These are phyloP conservation scores for Marasmius oreades DNA, from an alignment of 1,284 basidiomycete species.

Conservation along the genomic window DNA sequence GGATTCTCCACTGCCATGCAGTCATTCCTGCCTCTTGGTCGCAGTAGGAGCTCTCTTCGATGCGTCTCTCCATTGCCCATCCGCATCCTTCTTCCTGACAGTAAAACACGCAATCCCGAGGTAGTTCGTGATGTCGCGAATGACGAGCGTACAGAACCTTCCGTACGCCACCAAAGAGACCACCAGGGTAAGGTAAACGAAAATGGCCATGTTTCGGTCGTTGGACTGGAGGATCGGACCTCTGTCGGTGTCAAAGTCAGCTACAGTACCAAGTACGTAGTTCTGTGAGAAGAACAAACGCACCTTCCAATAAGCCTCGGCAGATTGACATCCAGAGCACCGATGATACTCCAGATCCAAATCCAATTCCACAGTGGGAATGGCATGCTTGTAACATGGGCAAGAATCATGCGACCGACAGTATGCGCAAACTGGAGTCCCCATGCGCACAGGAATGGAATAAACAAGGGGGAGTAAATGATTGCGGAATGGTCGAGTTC, in stretches of 20 bases:
- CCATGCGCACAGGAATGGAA: constrained; percentile 91
- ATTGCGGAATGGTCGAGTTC: constrained; percentile 44
- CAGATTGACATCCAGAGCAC: constrained; percentile 82
- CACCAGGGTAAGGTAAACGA: constrained; percentile 67
- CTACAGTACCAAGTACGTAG: constrained; percentile 1
- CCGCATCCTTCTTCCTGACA: constrained; percentile 75
- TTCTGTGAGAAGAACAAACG: constrained; percentile 26
- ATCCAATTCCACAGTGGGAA: constrained; percentile 90
- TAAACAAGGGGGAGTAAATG: constrained; percentile 63
- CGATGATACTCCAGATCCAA: constrained; percentile 80
- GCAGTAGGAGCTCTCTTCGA: background rate
- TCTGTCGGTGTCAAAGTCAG: constrained; percentile 29
- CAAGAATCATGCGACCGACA: constrained; percentile 90
- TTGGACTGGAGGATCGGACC: constrained; percentile 68
- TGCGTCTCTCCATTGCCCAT: constrained; percentile 58
- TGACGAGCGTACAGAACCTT: constrained; percentile 79
- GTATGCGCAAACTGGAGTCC: constrained; percentile 84
- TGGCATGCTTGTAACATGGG: constrained; percentile 82
- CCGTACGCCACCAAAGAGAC: constrained; percentile 72
- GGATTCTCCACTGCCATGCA: background rate
- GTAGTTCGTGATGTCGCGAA: constrained; percentile 83
- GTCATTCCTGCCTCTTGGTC: background rate
- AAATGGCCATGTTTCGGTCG: constrained; percentile 53
- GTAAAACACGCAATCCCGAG: constrained; percentile 90
- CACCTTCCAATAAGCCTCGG: constrained; percentile 65